Conservation (phyloP, 2,329 filamentous ascomycete species). For the Ophiostoma piceae region DNA sequence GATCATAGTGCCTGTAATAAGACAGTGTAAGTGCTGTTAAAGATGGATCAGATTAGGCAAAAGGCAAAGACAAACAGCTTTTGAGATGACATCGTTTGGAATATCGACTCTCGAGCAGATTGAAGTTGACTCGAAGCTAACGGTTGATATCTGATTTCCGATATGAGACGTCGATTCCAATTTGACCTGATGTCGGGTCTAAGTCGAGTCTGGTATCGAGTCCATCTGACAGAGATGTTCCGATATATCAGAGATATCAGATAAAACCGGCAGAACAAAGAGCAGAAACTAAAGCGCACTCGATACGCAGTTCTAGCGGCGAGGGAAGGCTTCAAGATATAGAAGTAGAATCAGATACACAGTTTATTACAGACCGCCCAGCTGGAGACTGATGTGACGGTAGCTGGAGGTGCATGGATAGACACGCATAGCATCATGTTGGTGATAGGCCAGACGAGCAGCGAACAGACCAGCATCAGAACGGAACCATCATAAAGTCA, state of each 20-base stretch:
- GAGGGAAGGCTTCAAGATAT: neutral
- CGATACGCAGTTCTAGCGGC: neutral
- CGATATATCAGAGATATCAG: neutral
- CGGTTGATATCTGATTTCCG: neutral
- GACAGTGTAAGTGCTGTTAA: neutral
- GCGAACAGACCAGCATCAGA: neutral
- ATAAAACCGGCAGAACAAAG: neutral
- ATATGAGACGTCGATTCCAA: neutral
- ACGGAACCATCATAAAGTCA: neutral
- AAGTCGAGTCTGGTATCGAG: neutral
- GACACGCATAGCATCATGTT: neutral
- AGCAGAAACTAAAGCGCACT: neutral
- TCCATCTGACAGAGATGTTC: too few species aligned
- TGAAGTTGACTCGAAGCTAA: neutral
- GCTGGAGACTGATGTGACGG: neutral
- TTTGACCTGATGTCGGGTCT: too few species aligned
- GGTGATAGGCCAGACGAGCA: neutral
- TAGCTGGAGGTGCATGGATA: neutral
- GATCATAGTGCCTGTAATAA: neutral
- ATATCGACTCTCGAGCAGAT: neutral
- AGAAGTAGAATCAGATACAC: neutral
- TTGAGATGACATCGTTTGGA: neutral
- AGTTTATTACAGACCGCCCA: neutral
- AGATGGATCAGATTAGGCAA: neutral
- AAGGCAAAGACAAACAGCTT: neutral